Conservation (phyloP, 2,329 filamentous ascomycete genomes). For the Neofusicoccum cordaticola region DNA sequence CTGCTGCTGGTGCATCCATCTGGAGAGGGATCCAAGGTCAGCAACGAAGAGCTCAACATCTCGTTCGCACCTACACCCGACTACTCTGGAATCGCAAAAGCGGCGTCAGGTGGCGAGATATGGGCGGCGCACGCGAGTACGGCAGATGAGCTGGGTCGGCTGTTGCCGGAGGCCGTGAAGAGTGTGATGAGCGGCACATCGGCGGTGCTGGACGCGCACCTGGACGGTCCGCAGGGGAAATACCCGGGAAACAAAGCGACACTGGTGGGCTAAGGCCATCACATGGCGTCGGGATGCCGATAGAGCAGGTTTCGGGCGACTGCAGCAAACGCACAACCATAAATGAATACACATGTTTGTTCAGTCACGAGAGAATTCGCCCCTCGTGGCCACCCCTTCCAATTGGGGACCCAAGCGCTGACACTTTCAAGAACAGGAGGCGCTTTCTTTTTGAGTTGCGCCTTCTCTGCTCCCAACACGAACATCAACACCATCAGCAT, state of each 20-base stretch:
- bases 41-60: constrained; percentile 65
- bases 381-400: too few relatives aligned
- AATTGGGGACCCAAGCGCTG: too few relatives aligned
- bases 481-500: too few relatives aligned
- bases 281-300: background rate
- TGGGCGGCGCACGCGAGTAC: constrained; percentile 61
- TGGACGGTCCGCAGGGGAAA: constrained; percentile 57
- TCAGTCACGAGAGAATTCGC: too few relatives aligned
- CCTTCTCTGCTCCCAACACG: too few relatives aligned
- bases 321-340: too few relatives aligned
- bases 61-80: constrained; percentile 65
- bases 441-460: too few relatives aligned
- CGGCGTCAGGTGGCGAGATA: constrained; percentile 58
- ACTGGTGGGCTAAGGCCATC: constrained; percentile 4
- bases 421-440: too few relatives aligned
- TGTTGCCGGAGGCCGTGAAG: constrained; percentile 58
- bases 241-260: constrained; percentile 42
- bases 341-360: too few relatives aligned
- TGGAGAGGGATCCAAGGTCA: constrained; percentile 59
- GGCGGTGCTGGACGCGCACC: constrained; percentile 62
- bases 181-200: constrained; percentile 55
- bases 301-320: too few relatives aligned
- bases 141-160: constrained; percentile 52
- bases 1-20: constrained; percentile 65
- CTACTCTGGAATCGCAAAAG: constrained; percentile 66